Evolutionary conservation across 2,329 filamentous ascomycete species (phyloP).

Genomic region (Gremmenia infestans): DNA sequence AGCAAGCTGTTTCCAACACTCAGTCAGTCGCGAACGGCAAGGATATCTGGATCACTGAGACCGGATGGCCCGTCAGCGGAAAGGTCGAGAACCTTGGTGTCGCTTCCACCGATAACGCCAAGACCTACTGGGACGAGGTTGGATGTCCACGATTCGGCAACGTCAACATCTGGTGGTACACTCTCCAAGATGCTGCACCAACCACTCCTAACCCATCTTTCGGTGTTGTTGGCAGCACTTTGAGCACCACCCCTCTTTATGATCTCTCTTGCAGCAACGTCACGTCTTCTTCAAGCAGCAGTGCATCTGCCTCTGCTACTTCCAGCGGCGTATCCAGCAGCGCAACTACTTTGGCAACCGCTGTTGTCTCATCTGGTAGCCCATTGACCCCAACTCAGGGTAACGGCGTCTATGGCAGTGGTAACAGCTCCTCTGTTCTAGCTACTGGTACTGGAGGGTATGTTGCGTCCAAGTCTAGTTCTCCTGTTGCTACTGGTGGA

Average conservation of each 20-base stretch:
- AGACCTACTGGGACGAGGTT: slow-evolving; percentile 75
- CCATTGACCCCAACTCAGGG: slow-evolving; percentile 4
- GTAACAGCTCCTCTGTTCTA: not conserved
- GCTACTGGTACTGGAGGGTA: slow-evolving; percentile 5
- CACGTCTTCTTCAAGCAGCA: slow-evolving; percentile 13
- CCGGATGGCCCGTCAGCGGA: slow-evolving; percentile 77
- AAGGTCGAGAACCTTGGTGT: slow-evolving; percentile 56
- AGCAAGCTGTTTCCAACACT: slow-evolving; percentile 58
- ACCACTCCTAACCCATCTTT: slow-evolving; percentile 63
- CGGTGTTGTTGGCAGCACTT: slow-evolving; percentile 55
- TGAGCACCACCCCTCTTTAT: slow-evolving; percentile 53
- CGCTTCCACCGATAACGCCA: slow-evolving; percentile 61
- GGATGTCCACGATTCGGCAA: slow-evolving; percentile 65
- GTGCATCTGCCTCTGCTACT: slow-evolving; percentile 3
- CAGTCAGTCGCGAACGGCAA: slow-evolving; percentile 56
- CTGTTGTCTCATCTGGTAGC: slow-evolving; percentile 1
- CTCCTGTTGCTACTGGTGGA: slow-evolving; percentile 11
- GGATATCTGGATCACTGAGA: slow-evolving; percentile 82
- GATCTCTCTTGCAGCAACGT: slow-evolving; percentile 54
- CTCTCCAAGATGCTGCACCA: slow-evolving; percentile 59
- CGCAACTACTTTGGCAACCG: slow-evolving; percentile 9
- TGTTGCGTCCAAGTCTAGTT: no score
- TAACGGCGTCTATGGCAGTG: not conserved
- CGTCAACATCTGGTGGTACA: slow-evolving; percentile 72
- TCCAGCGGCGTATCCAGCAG: not conserved